Percentiles rank a stretch among this genome's conserved stretches.
These are phyloP conservation scores for Cystofilobasidium macerans DNA, from an alignment of 768 basidiomycete genomes.

Conservation along the genomic window DNA sequence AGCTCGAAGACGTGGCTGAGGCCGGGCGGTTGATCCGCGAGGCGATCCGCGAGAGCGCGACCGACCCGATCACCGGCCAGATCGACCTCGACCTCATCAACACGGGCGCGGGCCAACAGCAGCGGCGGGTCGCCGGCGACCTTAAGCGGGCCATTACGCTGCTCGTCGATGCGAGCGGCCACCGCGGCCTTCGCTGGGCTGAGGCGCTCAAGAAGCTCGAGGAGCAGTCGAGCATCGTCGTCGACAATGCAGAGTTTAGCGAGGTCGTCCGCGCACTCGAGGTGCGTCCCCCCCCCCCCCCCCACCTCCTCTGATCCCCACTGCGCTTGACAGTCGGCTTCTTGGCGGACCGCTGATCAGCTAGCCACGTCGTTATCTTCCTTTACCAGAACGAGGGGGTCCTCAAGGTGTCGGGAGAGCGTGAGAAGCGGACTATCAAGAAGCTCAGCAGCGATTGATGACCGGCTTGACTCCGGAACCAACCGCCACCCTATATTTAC, in stretches of 20 bases:
- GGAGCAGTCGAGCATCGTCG: conserved; percentile 69
- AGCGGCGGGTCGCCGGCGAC: conserved; percentile 76
- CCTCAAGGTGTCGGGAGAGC: conserved; percentile 24
- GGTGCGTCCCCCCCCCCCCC: conserved; percentile 5
- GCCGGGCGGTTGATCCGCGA: conserved; percentile 91
- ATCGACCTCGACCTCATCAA: conserved; percentile 28
- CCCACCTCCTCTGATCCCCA: background rate
- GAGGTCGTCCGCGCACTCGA: conserved; percentile 38
- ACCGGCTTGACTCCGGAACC: too few relatives aligned
- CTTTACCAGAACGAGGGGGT: conserved; percentile 21
- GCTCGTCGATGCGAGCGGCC: conserved; percentile 48
- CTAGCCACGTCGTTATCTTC: background rate
- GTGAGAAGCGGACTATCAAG: conserved; percentile 26
- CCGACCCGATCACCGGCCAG: conserved; percentile 92
- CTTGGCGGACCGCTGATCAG: background rate
- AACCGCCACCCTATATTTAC: too few relatives aligned
- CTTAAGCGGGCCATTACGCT: conserved; percentile 69
- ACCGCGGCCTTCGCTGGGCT: conserved; percentile 62
- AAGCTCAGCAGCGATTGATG: conserved; percentile 11
- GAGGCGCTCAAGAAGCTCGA: conserved; percentile 69
- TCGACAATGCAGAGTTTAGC: conserved; percentile 68
- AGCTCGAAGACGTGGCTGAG: conserved; percentile 75
- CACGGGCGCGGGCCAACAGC: conserved; percentile 79
- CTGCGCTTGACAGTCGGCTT: background rate
- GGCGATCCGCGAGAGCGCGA: conserved; percentile 71